These are phyloP conservation scores for Aspergillus costaricaensis DNA, from an alignment of 2,329 filamentous ascomycete genomes.

Conservation along the genomic window DNA sequence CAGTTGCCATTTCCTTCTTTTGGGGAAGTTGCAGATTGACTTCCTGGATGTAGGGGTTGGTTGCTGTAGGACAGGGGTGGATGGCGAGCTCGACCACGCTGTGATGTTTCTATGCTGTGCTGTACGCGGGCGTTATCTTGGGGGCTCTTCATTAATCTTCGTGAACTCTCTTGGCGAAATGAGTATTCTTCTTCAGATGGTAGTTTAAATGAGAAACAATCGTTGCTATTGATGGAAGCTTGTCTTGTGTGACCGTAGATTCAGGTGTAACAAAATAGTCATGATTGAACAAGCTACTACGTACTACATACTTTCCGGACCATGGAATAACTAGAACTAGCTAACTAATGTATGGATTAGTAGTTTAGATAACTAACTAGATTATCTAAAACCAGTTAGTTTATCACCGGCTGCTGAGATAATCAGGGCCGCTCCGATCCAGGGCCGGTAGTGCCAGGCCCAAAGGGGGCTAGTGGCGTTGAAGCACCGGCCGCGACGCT, in stretches of 20 bases:
- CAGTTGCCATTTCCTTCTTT: slow-evolving; percentile 3
- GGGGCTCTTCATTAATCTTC: slow-evolving; percentile 20
- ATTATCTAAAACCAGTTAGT: not conserved
- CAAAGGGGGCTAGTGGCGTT: slow-evolving; percentile 11
- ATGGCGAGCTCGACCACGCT: slow-evolving; percentile 18
- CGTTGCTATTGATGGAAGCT: slow-evolving; percentile 1
- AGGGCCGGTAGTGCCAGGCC: slow-evolving; percentile 7
- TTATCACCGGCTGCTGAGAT: slow-evolving; percentile 5
- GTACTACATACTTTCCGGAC: not conserved
- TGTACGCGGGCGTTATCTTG: slow-evolving; percentile 27
- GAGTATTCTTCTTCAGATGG: slow-evolving; percentile 18
- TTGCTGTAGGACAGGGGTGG: slow-evolving; percentile 14
- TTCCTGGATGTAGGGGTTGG: slow-evolving; percentile 8
- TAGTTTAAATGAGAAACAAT: slow-evolving; percentile 12
- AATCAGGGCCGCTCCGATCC: slow-evolving; percentile 10
- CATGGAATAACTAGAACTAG: not conserved
- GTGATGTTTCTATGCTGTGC: slow-evolving; percentile 15
- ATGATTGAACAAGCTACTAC: not conserved
- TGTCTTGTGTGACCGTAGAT: not conserved
- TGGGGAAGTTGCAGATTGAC: slow-evolving; percentile 13
- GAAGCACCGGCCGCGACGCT: slow-evolving; percentile 5
- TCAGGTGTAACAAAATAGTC: not conserved
- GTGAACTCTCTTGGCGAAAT: slow-evolving; percentile 15
- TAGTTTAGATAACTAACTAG: not conserved
- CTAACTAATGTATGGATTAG: not conserved